phyloP scores from a whole-genome alignment of 176 grass and related monocot species.

The maize (Zea mays) region Zm-B73-REFERENCE-NAM-5.0 NC_050103.1:38655501-38656000 shows the following conservation, averaged over 20 bases:
- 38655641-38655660: conserved; percentile 2
- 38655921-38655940: background rate
- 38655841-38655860: conserved; percentile 31
- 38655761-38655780: background rate
- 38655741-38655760: conserved; percentile 3
- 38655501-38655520: too few species aligned
- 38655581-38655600: too few species aligned
- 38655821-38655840: background rate
- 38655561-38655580: too few species aligned
- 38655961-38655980: conserved; percentile 54
- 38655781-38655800: background rate
- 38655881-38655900: conserved; percentile 39
- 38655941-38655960: conserved; percentile 6
- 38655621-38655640: background rate
- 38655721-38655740: background rate
- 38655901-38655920: background rate
- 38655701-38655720: background rate
- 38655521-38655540: too few species aligned
- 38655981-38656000: conserved; percentile 22
- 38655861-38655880: conserved; percentile 42
- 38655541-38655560: too few species aligned
- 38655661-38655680: conserved; percentile 20
- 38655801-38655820: background rate
- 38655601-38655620: too few species aligned
- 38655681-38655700: conserved; percentile 25